Base-by-base conservation (phyloP, 139 green algal genomes). In the Tetradesmus lagerheimii region DNA sequence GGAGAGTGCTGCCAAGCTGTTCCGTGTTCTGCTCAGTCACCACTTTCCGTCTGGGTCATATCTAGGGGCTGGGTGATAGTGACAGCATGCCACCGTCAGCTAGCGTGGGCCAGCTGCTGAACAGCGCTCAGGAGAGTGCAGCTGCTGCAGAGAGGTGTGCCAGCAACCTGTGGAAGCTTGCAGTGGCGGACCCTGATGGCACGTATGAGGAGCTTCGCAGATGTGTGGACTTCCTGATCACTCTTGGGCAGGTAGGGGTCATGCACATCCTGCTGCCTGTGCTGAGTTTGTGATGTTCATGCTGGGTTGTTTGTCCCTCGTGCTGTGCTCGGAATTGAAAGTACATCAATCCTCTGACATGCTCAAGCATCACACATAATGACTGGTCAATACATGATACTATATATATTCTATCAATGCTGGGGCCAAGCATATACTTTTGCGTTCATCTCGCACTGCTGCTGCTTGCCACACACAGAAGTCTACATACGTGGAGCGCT, bases 71-170 rank as follows among this genome's bases (percentile, higher is more conserved):
- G n/a, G n/a, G n/a, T n/a, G n/a, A n/a, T n/a, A n/a, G n/a, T n/a
- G n/a, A n/a, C 29, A 29, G 2, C 43, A 66, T 86, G 43, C 27
- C 45, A 18, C 11, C 80, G 12, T n/a, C 43, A 27, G 9, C 29
- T 16, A 53, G 15, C 6, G 81, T 87, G 31, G 81, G 47, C 27
- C 20, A 83, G 31, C 25, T 89, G 29, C n/a, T 89, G 16, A 89
- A 83, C 29, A 50, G 27, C 20, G 85, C 41, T 16, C 85, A 89
- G 74, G 85, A 89, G 20, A 84, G 71, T 66, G 45, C 43, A 25
- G 71, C 85, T 62, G 85, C 85, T n/a, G 25, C 29, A 18, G 85
- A 75, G 8, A 34, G 85, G 20, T 89, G 85, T 31, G 85, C 85
- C 8, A 14, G 45, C 31, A 50, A 2, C 25, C 34, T 89, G 18